Conservation (phyloP, 2,329 filamentous ascomycete genomes). For the Colletotrichum lini region DNA sequence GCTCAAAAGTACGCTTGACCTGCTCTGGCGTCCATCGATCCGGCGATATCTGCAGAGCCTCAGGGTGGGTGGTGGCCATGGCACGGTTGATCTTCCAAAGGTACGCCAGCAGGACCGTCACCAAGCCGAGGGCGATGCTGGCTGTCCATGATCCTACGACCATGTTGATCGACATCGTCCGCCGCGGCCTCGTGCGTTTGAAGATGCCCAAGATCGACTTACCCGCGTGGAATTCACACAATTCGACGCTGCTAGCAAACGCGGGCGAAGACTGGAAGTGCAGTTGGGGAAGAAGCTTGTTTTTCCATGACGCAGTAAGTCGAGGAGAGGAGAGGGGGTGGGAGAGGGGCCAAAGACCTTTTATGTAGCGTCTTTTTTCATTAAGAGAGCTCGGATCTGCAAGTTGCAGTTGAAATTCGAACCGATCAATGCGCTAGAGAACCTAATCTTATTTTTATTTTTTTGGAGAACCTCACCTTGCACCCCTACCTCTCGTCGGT, state of each 20-base stretch:
- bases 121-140: conserved; percentile 25
- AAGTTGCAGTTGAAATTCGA: neutral
- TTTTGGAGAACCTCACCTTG: neutral
- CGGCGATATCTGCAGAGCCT: conserved; percentile 50
- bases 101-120: conserved; percentile 48
- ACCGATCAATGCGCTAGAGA: conserved; percentile 30
- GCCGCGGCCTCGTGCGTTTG: neutral
- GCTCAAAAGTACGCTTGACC: conserved; percentile 53
- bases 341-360: conserved; percentile 9
- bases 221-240: neutral
- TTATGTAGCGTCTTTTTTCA: conserved; percentile 16
- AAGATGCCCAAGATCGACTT: neutral
- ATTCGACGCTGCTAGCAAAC: neutral
- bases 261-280: neutral
- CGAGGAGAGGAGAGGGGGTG: neutral
- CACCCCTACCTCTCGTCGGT: conserved; percentile 21
- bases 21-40: conserved; percentile 55
- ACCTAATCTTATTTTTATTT: neutral
- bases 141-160: conserved; percentile 31
- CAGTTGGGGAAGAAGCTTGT: conserved; percentile 24
- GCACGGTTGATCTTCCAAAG: conserved; percentile 55
- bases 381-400: conserved; percentile 11
- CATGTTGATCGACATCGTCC: conserved; percentile 14
- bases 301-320: conserved; percentile 29
- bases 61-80: conserved; percentile 54